Evolutionary conservation across 2,329 filamentous ascomycete genomes (phyloP), one percentile per base, ranked within the genome.

Genomic region (Mariannaea elegans): DNA sequence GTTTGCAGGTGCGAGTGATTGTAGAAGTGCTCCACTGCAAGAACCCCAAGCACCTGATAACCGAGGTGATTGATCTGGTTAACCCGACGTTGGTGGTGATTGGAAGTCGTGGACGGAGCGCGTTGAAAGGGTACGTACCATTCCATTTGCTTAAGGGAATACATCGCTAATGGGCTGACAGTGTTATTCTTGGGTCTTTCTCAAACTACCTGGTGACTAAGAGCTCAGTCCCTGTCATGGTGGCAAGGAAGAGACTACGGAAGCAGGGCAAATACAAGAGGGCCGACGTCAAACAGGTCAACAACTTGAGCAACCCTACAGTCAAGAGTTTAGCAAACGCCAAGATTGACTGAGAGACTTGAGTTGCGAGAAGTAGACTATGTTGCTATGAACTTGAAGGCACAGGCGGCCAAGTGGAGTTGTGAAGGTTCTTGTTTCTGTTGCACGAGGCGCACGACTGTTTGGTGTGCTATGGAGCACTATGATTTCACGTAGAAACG

Each of bases 11-110:
- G 47, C 88, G 93, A 58, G 91, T 97, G 46, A 93, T 97, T 49
- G 90, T 99, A 31, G 95, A 99, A 77, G 94, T 98, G 24, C 90
- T 99, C 66, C 95, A 98, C 78, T 98, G 95, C 88, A 98, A 97
- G 83, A 97, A 92, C 72, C 93, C 95, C 4, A 94, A 95, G 76
- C 94, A 97, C 75, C 85, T 98, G 80, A 93, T 99, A 65, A 97
- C 93, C 1, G 95, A 98, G 80, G 93, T 97, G 79, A 98, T 99
- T 76, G 95, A 99, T 75, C 87, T 92, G 64, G 85, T 98, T 51
- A 91, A 90, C 65, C 95, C 95, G 4, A 98, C 94, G 1, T 81
- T 99, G 60, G 94, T 97, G 18, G 93, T 99, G 66, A 87, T 98
- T 59, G 95, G 95, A 48, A 97, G 93, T 63, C 86, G 95, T 68